A percentile compares a stretch with the other conserved stretches of the same genome.
Conservation (phyloP, 306 rosid genomes). For the Prunus fruticosa region DNA sequence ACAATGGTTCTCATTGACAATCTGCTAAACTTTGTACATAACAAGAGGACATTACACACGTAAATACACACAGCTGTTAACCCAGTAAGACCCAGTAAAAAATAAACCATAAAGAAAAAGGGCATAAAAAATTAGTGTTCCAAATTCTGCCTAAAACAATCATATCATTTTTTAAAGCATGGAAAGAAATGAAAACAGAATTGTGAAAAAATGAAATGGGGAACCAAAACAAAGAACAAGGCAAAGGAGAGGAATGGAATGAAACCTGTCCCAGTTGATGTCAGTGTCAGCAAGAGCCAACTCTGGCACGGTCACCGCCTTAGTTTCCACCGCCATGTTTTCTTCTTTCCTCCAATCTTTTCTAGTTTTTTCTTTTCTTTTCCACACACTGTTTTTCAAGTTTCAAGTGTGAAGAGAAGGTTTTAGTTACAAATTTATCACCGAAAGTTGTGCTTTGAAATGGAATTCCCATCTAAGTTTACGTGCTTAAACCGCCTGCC, state of each 20-base stretch:
- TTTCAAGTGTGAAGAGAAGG: background rate
- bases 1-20: background rate
- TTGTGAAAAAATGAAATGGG: background rate
- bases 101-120: background rate
- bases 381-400: background rate
- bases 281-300: slow-evolving; percentile 70
- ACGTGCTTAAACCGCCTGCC: background rate
- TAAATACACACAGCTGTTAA: background rate
- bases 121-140: background rate
- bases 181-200: background rate
- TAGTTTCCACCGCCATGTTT: slow-evolving; percentile 44
- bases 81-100: background rate
- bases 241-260: background rate
- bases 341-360: background rate
- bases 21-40: background rate
- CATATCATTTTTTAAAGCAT: background rate
- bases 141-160: background rate
- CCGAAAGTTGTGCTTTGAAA: background rate
- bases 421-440: background rate
- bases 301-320: slow-evolving; percentile 38
- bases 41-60: background rate
- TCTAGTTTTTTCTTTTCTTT: background rate
- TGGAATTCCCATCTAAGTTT: background rate
- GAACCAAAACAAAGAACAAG: background rate
- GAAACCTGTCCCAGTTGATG: slow-evolving; percentile 80